Percentiles rank a stretch among this genome's conserved stretches.
phyloP scores from a whole-genome alignment of 2,329 filamentous ascomycete genomes.

The Ceratocystis albifundus region DNA sequence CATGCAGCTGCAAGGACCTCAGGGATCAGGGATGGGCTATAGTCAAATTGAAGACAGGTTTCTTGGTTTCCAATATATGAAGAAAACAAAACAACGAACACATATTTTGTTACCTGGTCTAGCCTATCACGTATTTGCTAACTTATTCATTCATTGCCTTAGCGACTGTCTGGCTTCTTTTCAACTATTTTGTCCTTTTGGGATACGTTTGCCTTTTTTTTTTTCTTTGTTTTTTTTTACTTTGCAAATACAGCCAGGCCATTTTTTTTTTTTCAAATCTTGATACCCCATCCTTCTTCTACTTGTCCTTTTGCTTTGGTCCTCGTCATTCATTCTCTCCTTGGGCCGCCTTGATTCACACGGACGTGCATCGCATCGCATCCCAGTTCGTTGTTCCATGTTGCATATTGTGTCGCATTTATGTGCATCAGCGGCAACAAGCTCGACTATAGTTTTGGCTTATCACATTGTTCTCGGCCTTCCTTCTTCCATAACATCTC shows the following conservation, averaged over 20 bases:
- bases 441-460: background rate
- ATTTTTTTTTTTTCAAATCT: background rate
- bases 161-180: slow-evolving; percentile 9
- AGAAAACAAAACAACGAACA: slow-evolving; percentile 4
- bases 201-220: background rate
- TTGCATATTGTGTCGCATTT: slow-evolving; percentile 6
- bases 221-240: too few species aligned
- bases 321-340: background rate
- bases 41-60: slow-evolving; percentile 14
- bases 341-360: background rate
- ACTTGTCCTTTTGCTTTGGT: background rate
- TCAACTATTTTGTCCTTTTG: slow-evolving; percentile 2
- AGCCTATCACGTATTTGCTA: background rate
- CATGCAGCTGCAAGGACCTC: background rate
- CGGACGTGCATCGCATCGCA: slow-evolving; percentile 9
- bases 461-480: background rate
- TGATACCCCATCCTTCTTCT: background rate
- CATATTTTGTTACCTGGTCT: slow-evolving; percentile 1
- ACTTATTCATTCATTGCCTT: background rate
- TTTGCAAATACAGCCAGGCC: slow-evolving; percentile 3
- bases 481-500: background rate
- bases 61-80: background rate
- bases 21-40: background rate
- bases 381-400: background rate
- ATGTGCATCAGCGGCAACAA: background rate